Base-by-base conservation (phyloP, 106 monocot genomes). In the Platanthera guangdongensis region DNA sequence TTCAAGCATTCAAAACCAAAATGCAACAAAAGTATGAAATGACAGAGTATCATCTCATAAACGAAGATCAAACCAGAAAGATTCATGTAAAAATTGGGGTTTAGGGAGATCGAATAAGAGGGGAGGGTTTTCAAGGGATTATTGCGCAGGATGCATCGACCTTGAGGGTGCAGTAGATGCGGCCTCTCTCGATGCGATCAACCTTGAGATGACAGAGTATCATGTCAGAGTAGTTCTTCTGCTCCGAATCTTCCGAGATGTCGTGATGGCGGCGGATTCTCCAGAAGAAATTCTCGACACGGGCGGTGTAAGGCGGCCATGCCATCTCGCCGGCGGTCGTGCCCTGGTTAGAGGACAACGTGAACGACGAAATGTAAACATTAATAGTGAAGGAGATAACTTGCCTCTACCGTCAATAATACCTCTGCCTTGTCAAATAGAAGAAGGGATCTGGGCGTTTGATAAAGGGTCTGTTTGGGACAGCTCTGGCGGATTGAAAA, bases 131-230 rank as follows among this genome's bases (percentile, higher is more conserved):
- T 25, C 10, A 52, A 16, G 12, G 9, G 59, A 81, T 75, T 57
- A 93, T 89, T 50, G 73, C 21, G 82, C 87, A 48, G 16, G 78
- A 62, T 50, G 87, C 73, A 2, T 70, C 72, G 74, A 89, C 90
- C 77, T 80, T 67, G 84, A 93, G 71, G 48, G 89, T 78, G 84
- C 85, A 85, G 49, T 69, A 11, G 77, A 90, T 51, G 0, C 25
- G 25, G 25, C 25, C 25, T 0, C 25, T 25, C 25, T 25, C 25
- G 25, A 81, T 8, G 78, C 73, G 55, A 52, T 87, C 84, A 74
- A 82, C 80, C 9, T 46, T 71, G 76, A 90, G 80, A 70, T 78
- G 78, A 73, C 75, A 39, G 67, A 82, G 83, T 71, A 90, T 71
- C 74, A 90, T 59, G 25, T 78, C 72, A 73, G 84, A 80, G 78